phyloP scores from a whole-genome alignment of 805 yeast species.

The Kregervanrija fluxuum region DNA sequence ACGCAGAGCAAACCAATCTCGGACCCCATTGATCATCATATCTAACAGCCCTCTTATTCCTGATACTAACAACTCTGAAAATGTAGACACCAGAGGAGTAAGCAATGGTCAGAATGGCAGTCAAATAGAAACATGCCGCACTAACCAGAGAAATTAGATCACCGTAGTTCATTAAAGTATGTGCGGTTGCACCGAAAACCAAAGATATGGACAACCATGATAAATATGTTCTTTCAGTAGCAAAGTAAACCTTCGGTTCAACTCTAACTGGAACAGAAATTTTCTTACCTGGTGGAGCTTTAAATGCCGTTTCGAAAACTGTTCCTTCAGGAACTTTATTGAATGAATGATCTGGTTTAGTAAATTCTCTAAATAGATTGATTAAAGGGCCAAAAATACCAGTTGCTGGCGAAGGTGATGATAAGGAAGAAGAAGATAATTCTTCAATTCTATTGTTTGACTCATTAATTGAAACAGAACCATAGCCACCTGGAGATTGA shows the following conservation, averaged over 20 bases:
- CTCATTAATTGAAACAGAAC: conserved; percentile 26
- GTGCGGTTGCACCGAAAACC: conserved; percentile 83
- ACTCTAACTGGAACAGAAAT: conserved; percentile 92
- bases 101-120: conserved; percentile 64
- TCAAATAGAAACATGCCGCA: conserved; percentile 76
- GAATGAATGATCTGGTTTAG: conserved; percentile 39
- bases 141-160: conserved; percentile 68
- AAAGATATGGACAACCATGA: conserved; percentile 92
- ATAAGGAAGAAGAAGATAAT: conserved; percentile 7
- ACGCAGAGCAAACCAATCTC: conserved; percentile 64
- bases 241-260: conserved; percentile 98
- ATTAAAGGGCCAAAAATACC: conserved; percentile 12
- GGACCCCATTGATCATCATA: conserved; percentile 91
- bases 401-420: conserved; percentile 2
- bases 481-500: conserved; percentile 12
- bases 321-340: conserved; percentile 61
- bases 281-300: conserved; percentile 81
- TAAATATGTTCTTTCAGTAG: conserved; percentile 90
- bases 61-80: conserved; percentile 75
- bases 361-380: conserved; percentile 10
- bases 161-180: conserved; percentile 81
- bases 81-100: conserved; percentile 72
- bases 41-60: conserved; percentile 73
- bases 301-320: conserved; percentile 46
- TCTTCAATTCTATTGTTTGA: conserved; percentile 24